phyloP scores from a whole-genome alignment of 75 land plant species.

The Selaginella tamariscina region DNA sequence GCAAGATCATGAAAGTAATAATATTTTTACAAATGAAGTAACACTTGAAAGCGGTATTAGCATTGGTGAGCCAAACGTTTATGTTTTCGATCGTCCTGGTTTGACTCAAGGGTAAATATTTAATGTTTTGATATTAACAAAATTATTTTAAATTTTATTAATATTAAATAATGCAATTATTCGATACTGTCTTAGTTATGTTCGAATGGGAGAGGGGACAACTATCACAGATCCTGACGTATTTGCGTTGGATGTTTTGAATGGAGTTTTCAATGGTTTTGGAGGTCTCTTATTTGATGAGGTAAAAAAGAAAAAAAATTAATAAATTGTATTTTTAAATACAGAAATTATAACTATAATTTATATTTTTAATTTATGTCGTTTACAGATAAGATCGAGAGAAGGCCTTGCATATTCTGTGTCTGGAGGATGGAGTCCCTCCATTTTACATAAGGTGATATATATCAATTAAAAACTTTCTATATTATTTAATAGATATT shows the following conservation, averaged over 20 bases:
- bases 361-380: background rate
- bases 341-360: background rate
- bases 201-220: constrained; percentile 28
- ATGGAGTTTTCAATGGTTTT: constrained; percentile 26
- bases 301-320: constrained; percentile 5
- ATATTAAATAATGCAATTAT: too few species aligned
- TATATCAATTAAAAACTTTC: too few species aligned
- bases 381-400: constrained; percentile 20
- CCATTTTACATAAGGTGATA: constrained; percentile 23
- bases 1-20: background rate
- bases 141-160: background rate
- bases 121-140: background rate
- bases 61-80: constrained; percentile 5
- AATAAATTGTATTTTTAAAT: background rate
- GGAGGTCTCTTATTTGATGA: constrained; percentile 28
- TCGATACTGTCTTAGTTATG: too few species aligned
- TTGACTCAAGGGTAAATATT: constrained; percentile 16
- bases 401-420: constrained; percentile 30
- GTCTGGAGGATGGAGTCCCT: constrained; percentile 27
- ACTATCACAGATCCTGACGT: constrained; percentile 24
- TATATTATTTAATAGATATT: too few species aligned
- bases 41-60: constrained; percentile 17
- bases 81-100: constrained; percentile 22
- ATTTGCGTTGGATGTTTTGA: constrained; percentile 23
- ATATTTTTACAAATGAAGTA: background rate